Evolutionary conservation across 805 yeast genomes (phyloP), one percentile per base, ranked within the genome.

Genomic region (Diddensiella caesifluorescens): DNA sequence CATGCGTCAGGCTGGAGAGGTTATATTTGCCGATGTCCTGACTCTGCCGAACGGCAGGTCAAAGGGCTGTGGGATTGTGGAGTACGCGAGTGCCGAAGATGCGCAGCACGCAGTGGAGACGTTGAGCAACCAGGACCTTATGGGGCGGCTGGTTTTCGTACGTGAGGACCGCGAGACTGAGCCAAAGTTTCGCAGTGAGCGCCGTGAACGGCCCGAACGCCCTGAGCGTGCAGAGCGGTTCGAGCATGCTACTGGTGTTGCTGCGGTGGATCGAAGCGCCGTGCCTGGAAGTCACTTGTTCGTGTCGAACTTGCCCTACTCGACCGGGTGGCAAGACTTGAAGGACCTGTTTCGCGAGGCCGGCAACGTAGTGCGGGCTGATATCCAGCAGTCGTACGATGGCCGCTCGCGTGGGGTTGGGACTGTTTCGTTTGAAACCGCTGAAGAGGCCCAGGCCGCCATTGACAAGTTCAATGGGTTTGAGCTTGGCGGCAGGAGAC

Each of bases 331-430:
- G 95, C 87, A 82, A 60, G 83, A 82, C 36, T 70, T 89, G 53
- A 85, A 88, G 60, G 95, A 88, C 57, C 65, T 88, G 55, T 85
- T 89, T 73, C 74, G 83, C 52, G 74, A 71, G 35, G 80, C 75
- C 46, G 97, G 96, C 22, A 73, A 69, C 39, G 84, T 89, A n/a
- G 68, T 74, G 18, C 78, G 92, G 41, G 95, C 95, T 1, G 95
- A 87, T 59, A 79, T 89, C 16, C 75, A 76, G 58, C 60, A 68
- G 38, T 83, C 78, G 52, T 69, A 66, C 30, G 69, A 74, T 51
- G 94, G 95, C 20, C 77, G 83, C 53, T 84, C 95, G 4, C 76
- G 80, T 62, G 97, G 97, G 2, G 80, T 76, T 53, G 97, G 95
- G 40, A 82, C 83, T 7, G 95, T 88, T 22, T 73, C 77, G 18